Evolutionary conservation across 169 alveolate genomes (phyloP), one percentile per base, ranked within the genome.

Genomic region (Cryptosporidium sp.): DNA sequence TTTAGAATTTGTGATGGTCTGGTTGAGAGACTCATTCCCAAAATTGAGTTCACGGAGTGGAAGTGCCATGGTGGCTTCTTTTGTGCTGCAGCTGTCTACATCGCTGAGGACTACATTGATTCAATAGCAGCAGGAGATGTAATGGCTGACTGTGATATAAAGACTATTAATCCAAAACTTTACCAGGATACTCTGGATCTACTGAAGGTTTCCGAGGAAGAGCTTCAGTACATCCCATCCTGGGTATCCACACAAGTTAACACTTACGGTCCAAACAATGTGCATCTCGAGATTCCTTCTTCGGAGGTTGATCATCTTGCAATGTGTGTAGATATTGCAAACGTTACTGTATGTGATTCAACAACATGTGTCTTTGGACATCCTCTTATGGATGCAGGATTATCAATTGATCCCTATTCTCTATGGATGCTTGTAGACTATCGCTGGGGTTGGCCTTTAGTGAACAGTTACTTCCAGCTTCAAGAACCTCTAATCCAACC

Each of bases 21-120:
- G 50, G 95, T 95, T 51, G 97, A 94, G 52, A 91, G 94, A 70
- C 92, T 96, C 48, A 39, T 70, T 41, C 94, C 96, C 48, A 86
- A 92, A 50, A 93, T 92, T 70, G 97, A 95, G 69, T 96, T 96
- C 91, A 94, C 97, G 12, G 98, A 96, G 91, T 96, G 98, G 98
- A 96, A 95, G 86, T 96, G 97, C 80, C 97, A 96, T 84, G 91
- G 96, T 31, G 97, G 95, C 67, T 96, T 96, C 93, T 96, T 94
- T 92, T 95, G 98, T 67, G 94, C 97, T 18, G 95, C 95, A 4
- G 97, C 97, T 33, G 93, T 96, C 0, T 96, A 96, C 85, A 85
- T 96, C 5, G 96, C 97, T n/a, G 97, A 95, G 59, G 97, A 93
- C 84, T 96, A 96, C 91, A 95, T 93, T 75, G 97, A 95, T 70